Evolutionary conservation across 2,329 filamentous ascomycete species (phyloP).

Genomic region (Pseudogymnoascus sp.): DNA sequence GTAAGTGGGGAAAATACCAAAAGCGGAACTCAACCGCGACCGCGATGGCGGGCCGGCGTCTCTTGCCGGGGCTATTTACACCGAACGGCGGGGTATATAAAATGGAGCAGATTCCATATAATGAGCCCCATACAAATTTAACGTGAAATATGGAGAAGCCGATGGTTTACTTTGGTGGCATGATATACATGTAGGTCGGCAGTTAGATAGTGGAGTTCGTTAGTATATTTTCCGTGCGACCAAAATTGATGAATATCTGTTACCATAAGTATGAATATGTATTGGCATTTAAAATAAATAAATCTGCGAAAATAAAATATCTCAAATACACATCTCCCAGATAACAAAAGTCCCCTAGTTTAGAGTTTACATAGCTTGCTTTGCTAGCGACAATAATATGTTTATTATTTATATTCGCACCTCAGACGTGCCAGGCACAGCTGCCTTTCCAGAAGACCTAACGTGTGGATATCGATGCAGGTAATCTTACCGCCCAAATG

Average conservation of each 20-base stretch:
- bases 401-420: background rate
- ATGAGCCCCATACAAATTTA: background rate
- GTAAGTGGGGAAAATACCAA: background rate
- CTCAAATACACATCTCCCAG: background rate
- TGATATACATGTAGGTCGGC: background rate
- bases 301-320: background rate
- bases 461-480: background rate
- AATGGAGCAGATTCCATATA: background rate
- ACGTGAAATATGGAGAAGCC: background rate
- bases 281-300: background rate
- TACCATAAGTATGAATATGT: background rate
- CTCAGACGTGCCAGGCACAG: background rate
- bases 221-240: background rate
- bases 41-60: background rate
- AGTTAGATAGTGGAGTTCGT: background rate
- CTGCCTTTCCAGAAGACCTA: background rate
- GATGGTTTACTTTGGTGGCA: background rate
- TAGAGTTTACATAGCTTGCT: background rate
- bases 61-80: background rate
- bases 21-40: background rate
- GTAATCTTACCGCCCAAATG: background rate
- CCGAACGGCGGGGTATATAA: conserved; percentile 2
- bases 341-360: background rate
- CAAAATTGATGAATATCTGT: background rate
- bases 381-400: background rate